These are phyloP conservation scores for Petunia axillaris DNA, from an alignment of 257 asterid genomes.

Conservation along the genomic window DNA sequence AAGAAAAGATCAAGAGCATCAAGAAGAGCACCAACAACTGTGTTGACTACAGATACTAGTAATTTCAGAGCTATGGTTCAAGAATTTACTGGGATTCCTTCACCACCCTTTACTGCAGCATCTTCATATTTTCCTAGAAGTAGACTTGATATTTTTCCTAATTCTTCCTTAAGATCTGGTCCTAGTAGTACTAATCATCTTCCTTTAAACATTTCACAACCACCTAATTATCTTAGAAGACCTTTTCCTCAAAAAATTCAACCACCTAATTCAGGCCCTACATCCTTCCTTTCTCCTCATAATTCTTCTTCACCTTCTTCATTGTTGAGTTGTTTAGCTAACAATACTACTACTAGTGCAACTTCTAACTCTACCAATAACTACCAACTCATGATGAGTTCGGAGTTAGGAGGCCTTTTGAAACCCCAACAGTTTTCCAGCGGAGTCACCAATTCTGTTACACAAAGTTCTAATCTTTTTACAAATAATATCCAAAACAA, in stretches of 20 bases:
- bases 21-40: slow-evolving; percentile 90
- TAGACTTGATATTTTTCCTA: slow-evolving; percentile 51
- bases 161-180: slow-evolving; percentile 40
- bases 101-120: slow-evolving; percentile 64
- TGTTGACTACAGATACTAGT: slow-evolving; percentile 71
- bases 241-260: slow-evolving; percentile 61
- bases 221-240: slow-evolving; percentile 52
- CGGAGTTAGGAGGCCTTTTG: slow-evolving; percentile 11
- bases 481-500: slow-evolving; percentile 32
- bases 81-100: slow-evolving; percentile 86
- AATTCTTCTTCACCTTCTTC: slow-evolving; percentile 28
- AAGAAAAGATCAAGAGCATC: slow-evolving; percentile 87
- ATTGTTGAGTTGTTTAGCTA: slow-evolving; percentile 19
- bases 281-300: slow-evolving; percentile 37
- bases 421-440: slow-evolving; percentile 14
- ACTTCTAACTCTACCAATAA: slow-evolving; percentile 27
- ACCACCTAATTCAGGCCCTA: slow-evolving; percentile 25
- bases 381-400: slow-evolving; percentile 32
- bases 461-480: slow-evolving; percentile 43
- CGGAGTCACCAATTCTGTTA: neutral
- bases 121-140: slow-evolving; percentile 37
- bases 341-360: slow-evolving; percentile 19
- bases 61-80: slow-evolving; percentile 98
- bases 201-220: slow-evolving; percentile 30
- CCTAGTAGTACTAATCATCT: slow-evolving; percentile 21